phyloP scores from a whole-genome alignment of 768 basidiomycete species.

The Lactifluus echinatus region DNA sequence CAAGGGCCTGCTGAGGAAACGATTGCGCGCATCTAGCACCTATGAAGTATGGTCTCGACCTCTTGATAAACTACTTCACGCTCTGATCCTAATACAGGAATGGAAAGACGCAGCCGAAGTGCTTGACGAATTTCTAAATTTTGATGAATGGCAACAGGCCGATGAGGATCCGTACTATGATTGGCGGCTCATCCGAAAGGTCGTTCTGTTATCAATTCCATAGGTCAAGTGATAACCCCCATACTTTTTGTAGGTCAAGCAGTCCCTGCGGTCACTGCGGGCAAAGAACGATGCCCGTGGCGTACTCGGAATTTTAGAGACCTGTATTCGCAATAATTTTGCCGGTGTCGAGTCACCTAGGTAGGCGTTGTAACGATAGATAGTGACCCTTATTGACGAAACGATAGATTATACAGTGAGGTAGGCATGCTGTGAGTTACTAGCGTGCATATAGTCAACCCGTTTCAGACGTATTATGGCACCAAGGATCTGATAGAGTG shows the following conservation, averaged over 20 bases:
- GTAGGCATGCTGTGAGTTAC: slow-evolving; percentile 28
- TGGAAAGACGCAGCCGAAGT: slow-evolving; percentile 79
- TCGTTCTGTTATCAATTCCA: slow-evolving; percentile 21
- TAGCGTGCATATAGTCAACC: slow-evolving; percentile 1
- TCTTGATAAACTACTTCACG: background rate
- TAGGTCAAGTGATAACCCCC: background rate
- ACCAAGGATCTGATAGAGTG: slow-evolving; percentile 88
- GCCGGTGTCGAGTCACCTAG: slow-evolving; percentile 84
- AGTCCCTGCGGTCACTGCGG: slow-evolving; percentile 62
- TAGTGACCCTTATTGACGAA: slow-evolving; percentile 11
- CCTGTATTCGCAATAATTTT: slow-evolving; percentile 86
- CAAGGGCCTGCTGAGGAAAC: slow-evolving; percentile 69
- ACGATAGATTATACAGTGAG: slow-evolving; percentile 75
- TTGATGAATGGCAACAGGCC: slow-evolving; percentile 82
- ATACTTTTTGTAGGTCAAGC: slow-evolving; percentile 44
- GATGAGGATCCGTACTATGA: slow-evolving; percentile 92
- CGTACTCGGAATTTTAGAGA: slow-evolving; percentile 82
- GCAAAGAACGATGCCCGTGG: slow-evolving; percentile 77
- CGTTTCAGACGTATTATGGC: slow-evolving; percentile 72
- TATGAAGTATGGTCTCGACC: slow-evolving; percentile 48
- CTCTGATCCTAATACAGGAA: slow-evolving; percentile 38
- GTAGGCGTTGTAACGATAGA: slow-evolving; percentile 27
- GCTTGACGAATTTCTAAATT: slow-evolving; percentile 75
- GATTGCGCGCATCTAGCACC: slow-evolving; percentile 60
- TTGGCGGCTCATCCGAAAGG: slow-evolving; percentile 77